A percentile compares a stretch with the other conserved stretches of the same genome.
Evolutionary conservation across 805 yeast species (phyloP).

Genomic region (Ogataea polymorpha): DNA sequence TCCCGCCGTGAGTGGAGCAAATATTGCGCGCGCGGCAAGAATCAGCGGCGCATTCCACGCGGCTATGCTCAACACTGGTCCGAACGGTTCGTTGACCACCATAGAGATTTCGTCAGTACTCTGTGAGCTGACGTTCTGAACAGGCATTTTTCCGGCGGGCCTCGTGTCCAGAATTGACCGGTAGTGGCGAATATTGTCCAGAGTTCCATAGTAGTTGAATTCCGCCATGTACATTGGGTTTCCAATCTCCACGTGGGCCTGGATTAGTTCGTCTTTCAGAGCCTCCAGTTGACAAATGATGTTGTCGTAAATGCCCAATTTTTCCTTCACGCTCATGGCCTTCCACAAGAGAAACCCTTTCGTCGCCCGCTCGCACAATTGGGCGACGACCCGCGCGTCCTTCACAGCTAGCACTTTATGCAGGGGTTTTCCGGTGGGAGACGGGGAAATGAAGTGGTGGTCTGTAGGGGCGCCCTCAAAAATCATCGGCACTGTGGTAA

Average conservation of each 20-base stretch:
- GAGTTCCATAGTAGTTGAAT: slow-evolving; percentile 32
- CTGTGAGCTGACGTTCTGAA: slow-evolving; percentile 10
- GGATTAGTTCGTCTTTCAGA: slow-evolving; percentile 15
- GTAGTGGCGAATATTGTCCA: slow-evolving; percentile 33
- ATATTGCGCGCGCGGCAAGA: slow-evolving; percentile 37
- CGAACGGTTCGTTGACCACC: slow-evolving; percentile 38
- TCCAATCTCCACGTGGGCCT: slow-evolving; percentile 35
- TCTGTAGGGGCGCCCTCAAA: neutral
- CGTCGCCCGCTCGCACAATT: neutral
- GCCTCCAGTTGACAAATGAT: neutral
- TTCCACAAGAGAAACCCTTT: slow-evolving; percentile 3
- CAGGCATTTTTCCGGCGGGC: slow-evolving; percentile 21
- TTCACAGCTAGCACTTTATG: neutral
- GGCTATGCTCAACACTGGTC: slow-evolving; percentile 44
- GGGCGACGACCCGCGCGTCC: neutral
- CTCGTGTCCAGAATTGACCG: slow-evolving; percentile 20
- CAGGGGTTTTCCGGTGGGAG: neutral
- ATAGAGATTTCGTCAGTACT: slow-evolving; percentile 18
- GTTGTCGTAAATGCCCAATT: slow-evolving; percentile 1
- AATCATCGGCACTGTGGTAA: neutral
- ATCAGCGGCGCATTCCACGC: slow-evolving; percentile 51
- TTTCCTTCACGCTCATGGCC: slow-evolving; percentile 2
- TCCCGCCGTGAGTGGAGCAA: slow-evolving; percentile 47
- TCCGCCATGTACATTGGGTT: slow-evolving; percentile 36
- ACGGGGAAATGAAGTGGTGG: neutral